Conservation (phyloP, 106 monocot genomes). For the Dendrobium officinale region DNA sequence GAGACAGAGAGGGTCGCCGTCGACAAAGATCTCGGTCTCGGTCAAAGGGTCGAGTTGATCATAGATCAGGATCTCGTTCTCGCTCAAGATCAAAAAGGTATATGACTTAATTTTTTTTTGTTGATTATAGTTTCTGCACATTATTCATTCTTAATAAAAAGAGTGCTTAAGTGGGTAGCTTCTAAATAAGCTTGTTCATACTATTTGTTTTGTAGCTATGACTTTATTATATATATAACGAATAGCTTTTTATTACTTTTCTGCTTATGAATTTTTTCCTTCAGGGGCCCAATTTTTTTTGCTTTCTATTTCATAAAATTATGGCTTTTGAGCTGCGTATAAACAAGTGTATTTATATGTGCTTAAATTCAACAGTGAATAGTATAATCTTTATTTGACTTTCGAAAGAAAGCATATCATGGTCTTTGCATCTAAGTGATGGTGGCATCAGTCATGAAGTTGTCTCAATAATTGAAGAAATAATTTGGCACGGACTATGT, state of each 20-base stretch:
- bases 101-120: conserved; percentile 30
- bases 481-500: too few species aligned
- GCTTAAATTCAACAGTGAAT: too few species aligned
- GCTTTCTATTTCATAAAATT: neutral
- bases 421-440: too few species aligned
- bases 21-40: conserved; percentile 47
- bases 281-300: neutral
- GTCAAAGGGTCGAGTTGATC: conserved; percentile 46
- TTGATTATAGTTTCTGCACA: conserved; percentile 33
- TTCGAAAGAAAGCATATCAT: too few species aligned
- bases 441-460: too few species aligned
- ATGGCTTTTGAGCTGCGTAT: neutral
- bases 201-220: neutral
- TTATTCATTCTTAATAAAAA: neutral
- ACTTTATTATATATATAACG: neutral
- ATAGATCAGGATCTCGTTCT: conserved; percentile 61
- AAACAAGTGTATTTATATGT: too few species aligned
- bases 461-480: too few species aligned
- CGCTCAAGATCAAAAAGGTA: conserved; percentile 68
- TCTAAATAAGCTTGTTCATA: neutral
- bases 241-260: neutral
- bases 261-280: neutral
- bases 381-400: too few species aligned
- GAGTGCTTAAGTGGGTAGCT: neutral
- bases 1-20: conserved; percentile 40